Base-by-base conservation (phyloP, 352 stramenopile genomes). In the Discostella stelligera region DNA sequence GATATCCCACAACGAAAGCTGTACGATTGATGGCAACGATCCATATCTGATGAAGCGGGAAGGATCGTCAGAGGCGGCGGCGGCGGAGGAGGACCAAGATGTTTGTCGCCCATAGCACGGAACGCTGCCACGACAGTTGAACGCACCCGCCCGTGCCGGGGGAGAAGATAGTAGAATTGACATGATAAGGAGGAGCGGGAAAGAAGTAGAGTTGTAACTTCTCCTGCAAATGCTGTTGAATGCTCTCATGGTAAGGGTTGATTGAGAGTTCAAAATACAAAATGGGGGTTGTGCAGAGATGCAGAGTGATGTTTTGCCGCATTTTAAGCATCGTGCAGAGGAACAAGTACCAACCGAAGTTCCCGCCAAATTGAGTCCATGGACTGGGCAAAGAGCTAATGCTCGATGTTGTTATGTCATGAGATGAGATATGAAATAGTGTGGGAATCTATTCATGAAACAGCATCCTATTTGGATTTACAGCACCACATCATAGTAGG, bases 131-230 rank as follows among this genome's bases (percentile, higher is more conserved):
- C 49, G n/a, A 56, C 49, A 30, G 49, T 65, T 65, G 56, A 65
- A 65, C 37, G 56, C 56, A 7, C 56, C 32, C 56, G 56, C 56
- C 56, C 56, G 53, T n/a, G 56, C 56, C 1, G 56, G 56, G 14
- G 32, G 13, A n/a, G 37, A 49, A 37, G 56, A 65, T 23, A 65
- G 30, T 30, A 65, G 11, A 14, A 44, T 3, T 8, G 37, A 44
- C 46, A 37, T 32, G 32, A 65, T 6, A 18, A 53, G 37, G 8
- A 65, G n/a, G n/a, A 53, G 56, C 3, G 32, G 56, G 8, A 41
- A 32, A 32, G 52, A 60, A 44, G 37, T 10, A 44, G 37, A 13
- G 37, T 3, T 44, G 37, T 44, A 14, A 44, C 37, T 14, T 14
- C 37, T 44, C 7, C 7, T 10, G 37, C 37, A 3, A 10, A 44